These are phyloP conservation scores for Mycena venus DNA, from an alignment of 768 basidiomycete species.

Conservation along the genomic window DNA sequence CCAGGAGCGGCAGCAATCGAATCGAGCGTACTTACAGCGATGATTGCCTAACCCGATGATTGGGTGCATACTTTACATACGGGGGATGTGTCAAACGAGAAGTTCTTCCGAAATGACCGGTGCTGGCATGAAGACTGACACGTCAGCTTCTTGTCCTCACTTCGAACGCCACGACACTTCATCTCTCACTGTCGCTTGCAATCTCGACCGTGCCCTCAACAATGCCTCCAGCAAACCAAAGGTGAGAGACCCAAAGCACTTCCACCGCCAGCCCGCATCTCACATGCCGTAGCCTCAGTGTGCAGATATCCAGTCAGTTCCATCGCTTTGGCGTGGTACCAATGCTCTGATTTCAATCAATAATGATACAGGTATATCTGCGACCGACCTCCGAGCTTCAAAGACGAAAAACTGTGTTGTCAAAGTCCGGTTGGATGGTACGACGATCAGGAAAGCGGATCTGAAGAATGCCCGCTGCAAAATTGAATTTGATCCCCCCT, in stretches of 20 bases:
- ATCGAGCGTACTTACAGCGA: no score
- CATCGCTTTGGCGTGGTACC: background rate
- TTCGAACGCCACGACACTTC: background rate
- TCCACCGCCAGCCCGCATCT: background rate
- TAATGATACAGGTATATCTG: background rate
- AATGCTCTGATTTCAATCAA: background rate
- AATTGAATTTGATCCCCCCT: slow-evolving; percentile 1
- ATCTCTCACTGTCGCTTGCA: background rate
- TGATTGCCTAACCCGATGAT: no score
- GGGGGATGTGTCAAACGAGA: background rate
- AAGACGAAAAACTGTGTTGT: slow-evolving; percentile 1
- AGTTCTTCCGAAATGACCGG: background rate
- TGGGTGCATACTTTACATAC: background rate
- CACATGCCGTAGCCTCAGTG: background rate
- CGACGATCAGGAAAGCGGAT: slow-evolving; percentile 1
- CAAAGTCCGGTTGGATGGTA: slow-evolving; percentile 5
- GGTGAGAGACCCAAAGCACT: background rate
- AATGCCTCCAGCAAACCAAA: background rate
- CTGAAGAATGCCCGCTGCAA: no score
- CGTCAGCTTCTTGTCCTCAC: no score
- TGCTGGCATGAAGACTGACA: background rate
- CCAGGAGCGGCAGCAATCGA: no score
- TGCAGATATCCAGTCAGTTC: slow-evolving; percentile 1
- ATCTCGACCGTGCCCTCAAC: background rate
- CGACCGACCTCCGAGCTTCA: background rate